A percentile compares a stretch with the other conserved stretches of the same genome.
These are phyloP conservation scores for Eragrostis nindensis DNA, from an alignment of 176 grass and related monocot genomes.

Conservation along the genomic window DNA sequence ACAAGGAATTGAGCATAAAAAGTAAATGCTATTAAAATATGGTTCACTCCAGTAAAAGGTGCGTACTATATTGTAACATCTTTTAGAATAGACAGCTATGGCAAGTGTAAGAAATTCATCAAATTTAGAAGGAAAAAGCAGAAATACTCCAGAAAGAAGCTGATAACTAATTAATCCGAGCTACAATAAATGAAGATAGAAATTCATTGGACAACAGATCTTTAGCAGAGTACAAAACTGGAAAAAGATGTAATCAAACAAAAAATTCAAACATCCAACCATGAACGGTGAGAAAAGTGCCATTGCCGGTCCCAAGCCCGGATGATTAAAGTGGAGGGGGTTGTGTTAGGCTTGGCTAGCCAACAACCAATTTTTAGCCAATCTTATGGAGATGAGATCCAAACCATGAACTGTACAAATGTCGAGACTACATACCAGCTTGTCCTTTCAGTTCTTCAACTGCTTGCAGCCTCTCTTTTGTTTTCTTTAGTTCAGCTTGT, in stretches of 20 bases:
- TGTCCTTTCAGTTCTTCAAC: slow-evolving; percentile 97
- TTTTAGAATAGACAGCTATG: background rate
- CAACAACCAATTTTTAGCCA: too few species aligned
- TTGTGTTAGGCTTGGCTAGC: too few species aligned
- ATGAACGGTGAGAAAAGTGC: too few species aligned
- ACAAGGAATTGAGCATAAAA: slow-evolving; percentile 32
- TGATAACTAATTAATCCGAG: slow-evolving; percentile 16
- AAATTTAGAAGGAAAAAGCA: background rate
- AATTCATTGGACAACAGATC: background rate
- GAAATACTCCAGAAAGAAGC: slow-evolving; percentile 10
- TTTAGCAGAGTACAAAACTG: background rate
- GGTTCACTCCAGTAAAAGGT: background rate
- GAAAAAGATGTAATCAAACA: background rate
- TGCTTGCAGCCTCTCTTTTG: slow-evolving; percentile 80
- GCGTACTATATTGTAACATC: background rate
- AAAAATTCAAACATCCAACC: slow-evolving; percentile 37
- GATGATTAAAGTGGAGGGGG: too few species aligned
- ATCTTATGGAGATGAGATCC: too few species aligned
- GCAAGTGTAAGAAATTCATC: background rate
- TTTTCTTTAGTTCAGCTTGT: slow-evolving; percentile 92
- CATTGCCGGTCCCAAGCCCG: too few species aligned
- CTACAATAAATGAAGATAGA: background rate
- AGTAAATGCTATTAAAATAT: slow-evolving; percentile 20
- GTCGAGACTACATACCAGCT: slow-evolving; percentile 57
- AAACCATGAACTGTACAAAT: slow-evolving; percentile 26